Conservation (phyloP, 2,329 filamentous ascomycete species). For the Aspergillus novoparasiticus region DNA sequence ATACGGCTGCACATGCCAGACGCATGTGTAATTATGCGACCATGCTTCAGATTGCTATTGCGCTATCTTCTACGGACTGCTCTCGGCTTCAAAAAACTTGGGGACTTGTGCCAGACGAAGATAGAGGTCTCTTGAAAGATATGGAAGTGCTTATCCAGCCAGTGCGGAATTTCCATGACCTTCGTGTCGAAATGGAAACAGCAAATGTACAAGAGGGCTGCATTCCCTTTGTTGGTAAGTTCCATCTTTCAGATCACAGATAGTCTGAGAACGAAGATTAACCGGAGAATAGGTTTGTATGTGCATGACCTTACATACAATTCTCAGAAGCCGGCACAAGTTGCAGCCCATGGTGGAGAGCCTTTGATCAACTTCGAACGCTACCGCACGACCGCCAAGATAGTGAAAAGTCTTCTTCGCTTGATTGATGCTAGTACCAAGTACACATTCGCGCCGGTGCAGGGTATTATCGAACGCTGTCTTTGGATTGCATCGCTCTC, state of each 20-base stretch:
- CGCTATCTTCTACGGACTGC: conserved; percentile 62
- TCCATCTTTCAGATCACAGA: neutral
- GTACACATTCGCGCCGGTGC: conserved; percentile 61
- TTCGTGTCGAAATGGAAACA: conserved; percentile 66
- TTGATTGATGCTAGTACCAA: conserved; percentile 66
- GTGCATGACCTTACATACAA: conserved; percentile 70
- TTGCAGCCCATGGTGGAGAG: conserved; percentile 52
- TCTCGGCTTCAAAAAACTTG: conserved; percentile 61
- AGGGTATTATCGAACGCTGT: conserved; percentile 62
- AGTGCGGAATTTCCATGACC: conserved; percentile 63
- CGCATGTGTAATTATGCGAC: conserved; percentile 66
- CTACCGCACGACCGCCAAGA: conserved; percentile 65
- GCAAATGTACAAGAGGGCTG: conserved; percentile 61
- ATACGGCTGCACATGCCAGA: conserved; percentile 62
- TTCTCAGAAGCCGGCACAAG: conserved; percentile 64
- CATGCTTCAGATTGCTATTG: conserved; percentile 66
- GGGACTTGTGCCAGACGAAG: conserved; percentile 57
- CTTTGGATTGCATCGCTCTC: conserved; percentile 65
- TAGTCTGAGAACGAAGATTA: neutral
- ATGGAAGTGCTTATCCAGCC: conserved; percentile 65
- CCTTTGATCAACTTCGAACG: conserved; percentile 68
- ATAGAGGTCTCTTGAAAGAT: conserved; percentile 58
- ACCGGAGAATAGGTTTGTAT: conserved; percentile 56
- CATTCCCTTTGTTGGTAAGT: conserved; percentile 65
- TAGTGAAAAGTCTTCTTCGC: conserved; percentile 65